A percentile compares a stretch with the other conserved stretches of the same genome.
Evolutionary conservation across 768 basidiomycete species (phyloP).

Genomic region (Boletus vinaceobasis): DNA sequence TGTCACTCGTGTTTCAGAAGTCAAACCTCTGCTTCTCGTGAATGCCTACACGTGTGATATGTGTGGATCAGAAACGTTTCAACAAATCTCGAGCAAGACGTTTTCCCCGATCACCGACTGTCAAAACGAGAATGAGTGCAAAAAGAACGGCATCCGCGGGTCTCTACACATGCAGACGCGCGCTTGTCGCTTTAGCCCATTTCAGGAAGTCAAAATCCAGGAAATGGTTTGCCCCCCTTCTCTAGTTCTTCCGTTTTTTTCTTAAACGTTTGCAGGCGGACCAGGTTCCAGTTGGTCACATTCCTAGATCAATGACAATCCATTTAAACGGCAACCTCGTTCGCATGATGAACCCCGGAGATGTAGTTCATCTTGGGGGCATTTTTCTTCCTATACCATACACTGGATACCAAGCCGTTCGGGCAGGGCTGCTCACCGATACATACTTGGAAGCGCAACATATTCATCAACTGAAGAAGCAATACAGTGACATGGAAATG

Average conservation of each 20-base stretch:
- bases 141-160: slow-evolving; percentile 81
- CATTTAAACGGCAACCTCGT: slow-evolving; percentile 90
- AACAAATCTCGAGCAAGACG: slow-evolving; percentile 89
- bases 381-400: slow-evolving; percentile 97
- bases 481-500: slow-evolving; percentile 91
- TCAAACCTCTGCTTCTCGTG: slow-evolving; percentile 94
- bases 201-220: slow-evolving; percentile 98
- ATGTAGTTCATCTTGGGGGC: slow-evolving; percentile 93
- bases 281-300: slow-evolving; percentile 99
- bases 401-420: slow-evolving; percentile 94
- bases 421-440: slow-evolving; percentile 94
- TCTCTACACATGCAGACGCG: slow-evolving; percentile 98
- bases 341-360: slow-evolving; percentile 90
- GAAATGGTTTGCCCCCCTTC: slow-evolving; percentile 70
- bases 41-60: slow-evolving; percentile 98
- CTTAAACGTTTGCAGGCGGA: slow-evolving; percentile 61
- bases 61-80: slow-evolving; percentile 98
- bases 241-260: background rate
- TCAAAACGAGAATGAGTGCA: slow-evolving; percentile 80
- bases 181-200: slow-evolving; percentile 94
- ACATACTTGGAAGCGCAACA: slow-evolving; percentile 93
- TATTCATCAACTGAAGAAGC: slow-evolving; percentile 94
- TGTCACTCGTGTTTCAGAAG: slow-evolving; percentile 97
- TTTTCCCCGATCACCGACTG: slow-evolving; percentile 90
- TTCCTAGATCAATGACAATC: slow-evolving; percentile 97